Evolutionary conservation across 768 basidiomycete genomes (phyloP), one percentile per base, ranked within the genome.

Genomic region (Hemileccinum impolitum): DNA sequence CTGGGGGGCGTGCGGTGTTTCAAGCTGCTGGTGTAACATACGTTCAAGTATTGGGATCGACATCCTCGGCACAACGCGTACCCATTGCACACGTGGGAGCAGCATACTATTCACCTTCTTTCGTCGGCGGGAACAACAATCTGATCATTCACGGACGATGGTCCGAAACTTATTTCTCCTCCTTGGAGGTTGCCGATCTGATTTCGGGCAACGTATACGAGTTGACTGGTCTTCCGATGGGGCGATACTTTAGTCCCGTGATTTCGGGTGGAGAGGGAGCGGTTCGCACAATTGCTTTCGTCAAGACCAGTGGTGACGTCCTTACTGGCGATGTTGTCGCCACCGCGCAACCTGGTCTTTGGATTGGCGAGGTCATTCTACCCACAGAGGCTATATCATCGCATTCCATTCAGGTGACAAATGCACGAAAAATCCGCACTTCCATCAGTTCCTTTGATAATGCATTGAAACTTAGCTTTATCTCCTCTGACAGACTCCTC

Each of bases 71-170:
- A 31, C 71, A 79, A 8, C 58, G 56, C 3, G 64, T 74, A 11
- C 84, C 85, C 8, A 72, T 76, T n/a, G 63, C 77, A 5, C 62
- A 81, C 44, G 48, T 72, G 11, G 62, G 65, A 6, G 72, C 69
- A 28, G 69, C 81, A 2, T 87, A 89, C 57, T 85, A 84, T 52
- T 84, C 85, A 0, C 86, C 86, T 2, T 74, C 79, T 5, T 87
- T 87, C 59, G 55, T 67, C 39, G 59, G 63, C 14, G 63, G 52
- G n/a, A 66, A 70, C 18, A 66, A 18, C 6, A 46, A 81, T 47
- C 62, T 85, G 19, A 64, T 87, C 11, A 61, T 89, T 14, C 86
- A 87, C 43, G 76, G 78, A 4, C 78, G 82, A 12, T 88, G 86
- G 86, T 86, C 85, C 0, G 76, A 87, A 57, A 66, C 69, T 7